Evolutionary conservation across 2,329 filamentous ascomycete species (phyloP), one percentile per base, ranked within the genome.

Genomic region (Cladosporium colombiae): DNA sequence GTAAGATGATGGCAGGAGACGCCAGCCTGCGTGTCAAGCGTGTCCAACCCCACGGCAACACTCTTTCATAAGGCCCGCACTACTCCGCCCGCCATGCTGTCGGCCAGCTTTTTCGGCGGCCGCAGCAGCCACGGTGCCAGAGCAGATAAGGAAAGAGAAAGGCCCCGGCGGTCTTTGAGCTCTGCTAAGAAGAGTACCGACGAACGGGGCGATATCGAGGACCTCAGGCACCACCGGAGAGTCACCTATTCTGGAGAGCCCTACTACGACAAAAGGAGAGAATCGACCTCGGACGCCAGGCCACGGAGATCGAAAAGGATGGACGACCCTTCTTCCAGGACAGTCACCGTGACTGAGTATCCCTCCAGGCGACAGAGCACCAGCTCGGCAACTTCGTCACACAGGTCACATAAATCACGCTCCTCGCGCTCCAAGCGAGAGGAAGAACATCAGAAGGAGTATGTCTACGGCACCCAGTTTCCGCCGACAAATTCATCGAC

Each of bases 121-220:
- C 69, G 69, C 50, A 71, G 66, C 62, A 65, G 66, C 31, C 67
- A 68, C 57, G 64, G 64, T 56, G 53, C 31, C 37, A 66, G 64
- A 21, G 52, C 65, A 33, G 58, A 53, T 25, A 50, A 68, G 50
- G 64, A 64, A 21, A 55, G 62, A 33, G 58, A 53, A 35, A 52
- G 69, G 50, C 52, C 69, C 53, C 64, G 64, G 25, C 64, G 66
- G 64, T 67, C 67, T 37, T 67, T 52, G n/a, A 55, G 69, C 16
- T 66, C 69, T 31, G 57, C 40, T 23, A 69, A 66, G 52, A 68
- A 64, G 49, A 65, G 49, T 58, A 57, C 53, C 25, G 61, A 68
- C 50, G 66, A 68, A 64, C 68, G 78, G 68, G 69, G 78, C 27
- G 79, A 80, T 66, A 66, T 80, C 46, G 76, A 80, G 61, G 79